Conservation (phyloP, 179 eudicot species). For the Dionaea muscipula region DNA sequence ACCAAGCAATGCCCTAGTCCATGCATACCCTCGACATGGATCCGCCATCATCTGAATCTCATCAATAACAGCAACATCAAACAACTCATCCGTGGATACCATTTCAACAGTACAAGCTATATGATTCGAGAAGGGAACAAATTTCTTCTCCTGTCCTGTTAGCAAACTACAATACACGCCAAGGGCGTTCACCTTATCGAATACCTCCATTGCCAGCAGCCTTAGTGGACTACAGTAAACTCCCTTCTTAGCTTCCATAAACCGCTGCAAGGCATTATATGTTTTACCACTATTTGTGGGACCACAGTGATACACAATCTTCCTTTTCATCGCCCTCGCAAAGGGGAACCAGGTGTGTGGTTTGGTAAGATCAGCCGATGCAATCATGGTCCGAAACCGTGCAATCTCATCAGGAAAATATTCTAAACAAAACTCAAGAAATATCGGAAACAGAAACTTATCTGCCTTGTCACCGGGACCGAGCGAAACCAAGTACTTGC, state of each 20-base stretch:
- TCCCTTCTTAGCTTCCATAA: conserved; percentile 76
- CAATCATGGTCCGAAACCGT: conserved; percentile 51
- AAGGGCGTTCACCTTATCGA: conserved; percentile 57
- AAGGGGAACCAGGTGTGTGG: conserved; percentile 95
- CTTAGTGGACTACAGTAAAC: conserved; percentile 85
- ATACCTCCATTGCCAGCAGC: conserved; percentile 86
- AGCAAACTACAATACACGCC: conserved; percentile 78
- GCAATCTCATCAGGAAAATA: conserved; percentile 55
- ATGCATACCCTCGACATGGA: conserved; percentile 56
- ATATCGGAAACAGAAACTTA: conserved; percentile 64
- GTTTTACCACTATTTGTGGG: conserved; percentile 96
- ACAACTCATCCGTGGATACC: conserved; percentile 63
- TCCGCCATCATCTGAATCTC: conserved; percentile 93
- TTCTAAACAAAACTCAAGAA: conserved; percentile 66
- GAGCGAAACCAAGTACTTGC: conserved; percentile 38
- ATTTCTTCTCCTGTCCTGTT: conserved; percentile 83
- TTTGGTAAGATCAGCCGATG: conserved; percentile 65
- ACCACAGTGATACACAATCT: conserved; percentile 73
- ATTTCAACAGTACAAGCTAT: conserved; percentile 83
- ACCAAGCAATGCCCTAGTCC: conserved; percentile 85
- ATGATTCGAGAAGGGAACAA: conserved; percentile 66
- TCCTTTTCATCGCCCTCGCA: conserved; percentile 82
- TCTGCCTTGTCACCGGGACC: conserved; percentile 50
- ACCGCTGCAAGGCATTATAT: conserved; percentile 67
- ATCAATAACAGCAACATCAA: conserved; percentile 80